Conservation (phyloP, 768 basidiomycete species). For the Lactifluus echinatus region DNA sequence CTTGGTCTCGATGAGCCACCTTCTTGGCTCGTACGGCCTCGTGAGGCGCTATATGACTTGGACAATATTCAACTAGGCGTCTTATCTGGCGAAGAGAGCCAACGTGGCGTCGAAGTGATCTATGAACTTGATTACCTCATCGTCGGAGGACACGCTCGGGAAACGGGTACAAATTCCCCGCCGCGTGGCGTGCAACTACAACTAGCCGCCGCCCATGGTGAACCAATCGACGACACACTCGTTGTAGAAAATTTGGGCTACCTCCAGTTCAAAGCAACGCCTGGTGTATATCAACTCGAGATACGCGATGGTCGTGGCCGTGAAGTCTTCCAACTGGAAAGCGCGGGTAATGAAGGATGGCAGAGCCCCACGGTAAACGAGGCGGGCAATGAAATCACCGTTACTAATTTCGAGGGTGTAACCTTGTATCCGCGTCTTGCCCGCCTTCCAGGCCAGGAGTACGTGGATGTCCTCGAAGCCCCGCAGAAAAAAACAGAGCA, state of each 20-base stretch:
- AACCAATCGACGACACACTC: slow-evolving; percentile 71
- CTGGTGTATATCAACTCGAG: slow-evolving; percentile 77
- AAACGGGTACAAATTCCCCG: slow-evolving; percentile 50
- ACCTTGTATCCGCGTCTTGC: slow-evolving; percentile 78
- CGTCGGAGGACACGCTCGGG: slow-evolving; percentile 91
- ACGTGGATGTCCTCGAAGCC: slow-evolving; percentile 65
- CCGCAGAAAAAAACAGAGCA: slow-evolving; percentile 24
- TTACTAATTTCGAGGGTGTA: slow-evolving; percentile 86
- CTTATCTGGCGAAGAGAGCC: slow-evolving; percentile 46
- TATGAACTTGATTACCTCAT: slow-evolving; percentile 89
- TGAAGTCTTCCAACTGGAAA: slow-evolving; percentile 75
- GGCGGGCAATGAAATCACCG: slow-evolving; percentile 64
- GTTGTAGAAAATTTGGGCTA: slow-evolving; percentile 95
- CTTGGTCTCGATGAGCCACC: slow-evolving; percentile 86
- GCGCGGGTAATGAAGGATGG: slow-evolving; percentile 87
- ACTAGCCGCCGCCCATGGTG: slow-evolving; percentile 40
- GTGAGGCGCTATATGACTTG: slow-evolving; percentile 81
- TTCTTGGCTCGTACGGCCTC: slow-evolving; percentile 90
- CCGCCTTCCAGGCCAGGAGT: slow-evolving; percentile 69
- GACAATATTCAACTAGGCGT: slow-evolving; percentile 87
- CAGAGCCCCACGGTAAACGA: slow-evolving; percentile 61
- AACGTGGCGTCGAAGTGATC: slow-evolving; percentile 54
- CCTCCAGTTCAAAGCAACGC: slow-evolving; percentile 88
- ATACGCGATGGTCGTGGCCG: slow-evolving; percentile 77
- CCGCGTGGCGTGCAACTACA: slow-evolving; percentile 91